phyloP scores from a whole-genome alignment of 2,329 filamentous ascomycete genomes.

The Thermothelomyces thermophilus region DNA sequence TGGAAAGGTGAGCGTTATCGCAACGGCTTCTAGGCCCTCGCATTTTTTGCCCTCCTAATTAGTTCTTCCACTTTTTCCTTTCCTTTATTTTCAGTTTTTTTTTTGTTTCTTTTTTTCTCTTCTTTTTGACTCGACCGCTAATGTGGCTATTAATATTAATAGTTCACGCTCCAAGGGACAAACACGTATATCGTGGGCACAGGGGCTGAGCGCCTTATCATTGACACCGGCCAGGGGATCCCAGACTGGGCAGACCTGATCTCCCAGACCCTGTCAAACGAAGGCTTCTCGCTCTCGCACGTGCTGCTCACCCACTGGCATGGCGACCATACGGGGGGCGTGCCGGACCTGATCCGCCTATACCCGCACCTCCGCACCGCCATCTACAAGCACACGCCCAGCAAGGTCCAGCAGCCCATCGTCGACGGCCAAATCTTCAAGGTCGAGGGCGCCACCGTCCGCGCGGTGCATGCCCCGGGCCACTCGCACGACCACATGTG shows the following conservation, averaged over 20 bases:
- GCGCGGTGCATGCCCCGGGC: constrained; percentile 55
- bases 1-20: constrained; percentile 36
- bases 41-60: too few relatives aligned
- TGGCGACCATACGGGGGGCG: constrained; percentile 61
- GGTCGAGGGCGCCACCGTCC: constrained; percentile 58
- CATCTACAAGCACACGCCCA: constrained; percentile 32
- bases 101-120: too few relatives aligned
- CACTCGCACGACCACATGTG: constrained; percentile 80
- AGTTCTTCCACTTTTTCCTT: too few relatives aligned
- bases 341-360: constrained; percentile 47
- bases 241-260: constrained; percentile 48
- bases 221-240: constrained; percentile 67
- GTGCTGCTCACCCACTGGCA: constrained; percentile 70
- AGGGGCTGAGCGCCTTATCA: constrained; percentile 54
- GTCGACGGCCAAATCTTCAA: constrained; percentile 47
- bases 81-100: too few relatives aligned
- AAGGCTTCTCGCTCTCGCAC: constrained; percentile 33
- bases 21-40: too few relatives aligned
- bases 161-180: constrained; percentile 56
- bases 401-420: constrained; percentile 28
- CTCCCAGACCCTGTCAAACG: constrained; percentile 26
- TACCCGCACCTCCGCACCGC: constrained; percentile 35
- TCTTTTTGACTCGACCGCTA: too few relatives aligned
- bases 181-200: constrained; percentile 72
- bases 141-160: too few relatives aligned